A percentile compares a stretch with the other conserved stretches of the same genome.
phyloP scores from a whole-genome alignment of 306 rosid species.

The Vigna nakashimae region DNA sequence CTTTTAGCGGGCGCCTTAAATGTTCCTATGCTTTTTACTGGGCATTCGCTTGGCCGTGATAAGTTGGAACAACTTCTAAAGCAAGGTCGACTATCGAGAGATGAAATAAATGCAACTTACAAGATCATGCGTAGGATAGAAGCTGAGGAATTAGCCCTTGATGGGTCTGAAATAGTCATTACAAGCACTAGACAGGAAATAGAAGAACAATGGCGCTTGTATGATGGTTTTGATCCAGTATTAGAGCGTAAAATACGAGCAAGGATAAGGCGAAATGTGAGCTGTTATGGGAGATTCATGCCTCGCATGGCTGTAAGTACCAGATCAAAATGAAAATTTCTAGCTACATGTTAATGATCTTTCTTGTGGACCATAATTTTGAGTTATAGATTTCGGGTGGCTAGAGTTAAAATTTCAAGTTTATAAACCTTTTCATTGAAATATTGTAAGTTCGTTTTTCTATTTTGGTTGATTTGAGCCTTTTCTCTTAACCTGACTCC shows the following conservation, averaged over 20 bases:
- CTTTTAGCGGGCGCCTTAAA: constrained; percentile 91
- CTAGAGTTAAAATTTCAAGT: constrained; percentile 45
- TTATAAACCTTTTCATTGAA: constrained; percentile 18
- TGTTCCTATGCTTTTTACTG: constrained; percentile 96
- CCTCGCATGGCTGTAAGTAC: constrained; percentile 92
- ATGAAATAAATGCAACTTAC: constrained; percentile 85
- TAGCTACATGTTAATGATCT: constrained; percentile 10
- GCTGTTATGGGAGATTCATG: constrained; percentile 98
- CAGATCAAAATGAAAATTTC: constrained; percentile 27
- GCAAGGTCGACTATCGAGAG: constrained; percentile 83
- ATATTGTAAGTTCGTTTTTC: constrained; percentile 32
- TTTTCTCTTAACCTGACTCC: constrained; percentile 26
- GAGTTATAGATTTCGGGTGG: constrained; percentile 36
- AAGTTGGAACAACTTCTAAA: constrained; percentile 91
- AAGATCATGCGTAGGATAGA: constrained; percentile 98
- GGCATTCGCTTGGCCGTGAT: constrained; percentile 98
- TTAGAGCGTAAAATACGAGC: constrained; percentile 95
- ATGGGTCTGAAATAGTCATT: constrained; percentile 86
- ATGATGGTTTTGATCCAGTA: constrained; percentile 96
- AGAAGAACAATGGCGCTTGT: constrained; percentile 97
- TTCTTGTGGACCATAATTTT: constrained; percentile 35
- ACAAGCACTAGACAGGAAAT: constrained; percentile 97
- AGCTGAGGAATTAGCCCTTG: constrained; percentile 95
- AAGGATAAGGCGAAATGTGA: constrained; percentile 95
- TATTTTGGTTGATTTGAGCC: constrained; percentile 18